phyloP scores from a whole-genome alignment of 2,329 filamentous ascomycete genomes.

The Leptoxyphium fumago region DNA sequence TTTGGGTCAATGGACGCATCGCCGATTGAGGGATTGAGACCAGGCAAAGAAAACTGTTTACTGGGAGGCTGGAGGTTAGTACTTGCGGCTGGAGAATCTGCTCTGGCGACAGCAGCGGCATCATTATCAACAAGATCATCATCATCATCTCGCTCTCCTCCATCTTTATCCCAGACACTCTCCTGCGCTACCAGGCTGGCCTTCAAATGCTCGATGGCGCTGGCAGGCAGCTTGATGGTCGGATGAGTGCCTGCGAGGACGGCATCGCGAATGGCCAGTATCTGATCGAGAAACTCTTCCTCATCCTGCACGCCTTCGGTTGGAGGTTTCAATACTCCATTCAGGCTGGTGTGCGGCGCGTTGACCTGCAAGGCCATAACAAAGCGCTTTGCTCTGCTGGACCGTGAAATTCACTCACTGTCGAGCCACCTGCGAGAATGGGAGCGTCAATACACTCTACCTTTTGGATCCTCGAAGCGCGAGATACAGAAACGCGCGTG shows the following conservation, averaged over 20 bases:
- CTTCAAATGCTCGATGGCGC: constrained; percentile 30
- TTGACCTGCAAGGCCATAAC: constrained; percentile 4
- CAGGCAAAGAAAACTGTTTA: not conserved
- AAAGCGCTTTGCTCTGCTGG: constrained; percentile 7
- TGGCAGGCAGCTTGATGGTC: constrained; percentile 42
- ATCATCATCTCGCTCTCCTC: constrained; percentile 1
- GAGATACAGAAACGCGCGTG: too few species aligned
- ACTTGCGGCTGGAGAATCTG: constrained; percentile 10
- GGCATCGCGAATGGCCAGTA: constrained; percentile 65
- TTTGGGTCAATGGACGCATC: not conserved
- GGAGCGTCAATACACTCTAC: too few species aligned
- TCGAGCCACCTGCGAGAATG: too few species aligned
- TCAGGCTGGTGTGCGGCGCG: constrained; percentile 1
- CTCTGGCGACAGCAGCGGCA: constrained; percentile 9
- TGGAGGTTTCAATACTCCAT: constrained; percentile 5
- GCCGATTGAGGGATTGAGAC: not conserved
- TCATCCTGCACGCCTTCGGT: constrained; percentile 11
- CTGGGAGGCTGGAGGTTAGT: constrained; percentile 9
- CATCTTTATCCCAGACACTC: constrained; percentile 3
- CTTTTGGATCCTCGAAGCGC: too few species aligned
- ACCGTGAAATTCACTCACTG: not conserved
- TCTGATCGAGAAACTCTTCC: constrained; percentile 50
- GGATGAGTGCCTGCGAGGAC: constrained; percentile 65
- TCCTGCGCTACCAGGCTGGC: constrained; percentile 6
- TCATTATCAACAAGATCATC: constrained; percentile 3